Evolutionary conservation across 345 rosid species (phyloP), one percentile per base, ranked within the genome.

Genomic region (Gossypium rotundifolium): DNA sequence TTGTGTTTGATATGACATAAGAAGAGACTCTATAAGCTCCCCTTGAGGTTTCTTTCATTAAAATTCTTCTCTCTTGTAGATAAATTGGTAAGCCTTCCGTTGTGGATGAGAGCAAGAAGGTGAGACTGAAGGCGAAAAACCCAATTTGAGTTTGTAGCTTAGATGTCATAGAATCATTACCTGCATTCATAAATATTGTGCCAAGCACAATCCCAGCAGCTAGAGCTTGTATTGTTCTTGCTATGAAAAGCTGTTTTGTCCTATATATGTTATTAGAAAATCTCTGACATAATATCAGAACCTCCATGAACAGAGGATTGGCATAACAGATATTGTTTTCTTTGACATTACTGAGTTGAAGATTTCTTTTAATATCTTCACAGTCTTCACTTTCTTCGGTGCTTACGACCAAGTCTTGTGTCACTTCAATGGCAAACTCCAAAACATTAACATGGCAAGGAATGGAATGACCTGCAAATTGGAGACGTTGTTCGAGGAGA

Each of bases 191-290:
- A 80, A 87, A 93, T 11, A 93, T 89, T 7, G 91, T 85, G 13
- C 98, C 98, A 3, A 93, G 89, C 46, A 90, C 80, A 0, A 91
- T 72, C 71, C 97, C 94, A 2, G 97, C 91, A 23, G 83, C 86
- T 52, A 88, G 73, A 29, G 97, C 88, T 79, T 93, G 98, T 70
- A 89, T 63, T 23, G 87, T 80, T 85, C 98, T 88, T 11, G 97
- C 82, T 72, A 83, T 79, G 72, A 90, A 93, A 22, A 93, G 77
- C 25, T 93, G 94, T 62, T 87, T 93, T 66, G 96, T 88, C 77
- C 97, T 85, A 75, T 86, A 91, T 55, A 90, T 88, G 82, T 93
- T 93, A 74, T 77, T 81, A 83, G 86, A 88, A 77, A 59, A 59
- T 59, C 63, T 59, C 38, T 59, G 63, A 22, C 63, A 29, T 16